Percentiles rank a stretch among this genome's conserved stretches.
Evolutionary conservation across 2,329 filamentous ascomycete species (phyloP).

Genomic region (Chaetomiaceae sp.): DNA sequence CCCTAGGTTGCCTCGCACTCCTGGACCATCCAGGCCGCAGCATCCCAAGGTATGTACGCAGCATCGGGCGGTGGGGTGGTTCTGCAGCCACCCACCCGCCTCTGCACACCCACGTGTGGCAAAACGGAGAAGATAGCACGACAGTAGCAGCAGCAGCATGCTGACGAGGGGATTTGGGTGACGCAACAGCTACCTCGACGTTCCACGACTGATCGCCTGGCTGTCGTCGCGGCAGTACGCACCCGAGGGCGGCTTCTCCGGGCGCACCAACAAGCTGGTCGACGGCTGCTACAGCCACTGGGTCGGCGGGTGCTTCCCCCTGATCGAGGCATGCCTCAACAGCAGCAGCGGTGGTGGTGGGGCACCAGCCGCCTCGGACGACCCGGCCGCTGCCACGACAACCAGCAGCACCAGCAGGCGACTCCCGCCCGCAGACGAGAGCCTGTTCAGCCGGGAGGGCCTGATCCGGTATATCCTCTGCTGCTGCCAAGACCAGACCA

Average conservation of each 20-base stretch:
- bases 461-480: conserved; percentile 84
- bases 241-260: conserved; percentile 88
- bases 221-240: conserved; percentile 83
- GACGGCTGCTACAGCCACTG: conserved; percentile 98
- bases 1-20: conserved; percentile 81
- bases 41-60: conserved; percentile 66
- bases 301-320: conserved; percentile 91
- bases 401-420: conserved; percentile 20
- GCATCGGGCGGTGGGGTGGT: neutral
- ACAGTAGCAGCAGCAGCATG: conserved; percentile 13
- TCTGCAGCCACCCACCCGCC: conserved; percentile 1
- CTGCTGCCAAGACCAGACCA: conserved; percentile 73
- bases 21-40: conserved; percentile 72
- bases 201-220: conserved; percentile 77
- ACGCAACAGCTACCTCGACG: conserved; percentile 63
- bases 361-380: conserved; percentile 2
- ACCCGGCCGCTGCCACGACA: conserved; percentile 13
- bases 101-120: conserved; percentile 37
- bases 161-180: neutral
- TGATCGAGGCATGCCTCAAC: conserved; percentile 72
- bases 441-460: conserved; percentile 76
- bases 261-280: conserved; percentile 94
- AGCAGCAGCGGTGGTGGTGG: conserved; percentile 7
- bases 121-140: conserved; percentile 32
- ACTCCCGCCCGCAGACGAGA: conserved; percentile 35